Conservation (phyloP, 73 alveolate genomes). For the Stentor roeselii region DNA sequence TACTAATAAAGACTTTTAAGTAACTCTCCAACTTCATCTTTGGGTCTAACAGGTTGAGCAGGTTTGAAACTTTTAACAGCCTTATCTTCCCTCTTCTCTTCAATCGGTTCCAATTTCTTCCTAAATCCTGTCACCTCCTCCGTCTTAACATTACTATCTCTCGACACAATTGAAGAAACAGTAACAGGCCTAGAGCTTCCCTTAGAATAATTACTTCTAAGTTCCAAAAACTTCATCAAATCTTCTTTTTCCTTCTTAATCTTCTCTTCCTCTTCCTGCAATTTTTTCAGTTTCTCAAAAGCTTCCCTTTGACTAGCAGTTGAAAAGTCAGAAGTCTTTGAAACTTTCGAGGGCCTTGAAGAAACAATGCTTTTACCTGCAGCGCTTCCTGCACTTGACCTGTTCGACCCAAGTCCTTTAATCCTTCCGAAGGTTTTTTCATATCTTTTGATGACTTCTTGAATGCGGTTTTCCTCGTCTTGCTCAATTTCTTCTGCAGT, state of each 20-base stretch:
- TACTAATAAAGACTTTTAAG: neutral
- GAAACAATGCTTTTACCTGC: neutral
- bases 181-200: neutral
- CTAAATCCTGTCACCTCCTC: neutral
- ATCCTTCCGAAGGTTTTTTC: conserved; percentile 24
- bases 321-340: neutral
- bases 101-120: neutral
- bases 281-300: neutral
- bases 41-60: neutral
- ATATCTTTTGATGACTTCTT: conserved; percentile 5
- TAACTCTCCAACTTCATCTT: neutral
- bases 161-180: neutral
- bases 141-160: neutral
- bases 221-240: neutral
- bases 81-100: neutral
- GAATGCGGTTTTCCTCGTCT: neutral
- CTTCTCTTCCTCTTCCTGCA: conserved; percentile 24
- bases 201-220: neutral
- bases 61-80: no score
- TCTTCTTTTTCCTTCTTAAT: conserved; percentile 21
- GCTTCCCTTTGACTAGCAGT: conserved; percentile 20
- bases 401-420: neutral
- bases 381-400: neutral
- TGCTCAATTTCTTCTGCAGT: neutral
- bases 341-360: neutral